Percentiles rank a stretch among this genome's conserved stretches.
Evolutionary conservation across 345 rosid species (phyloP).

Genomic region (Erodium maritimum): DNA sequence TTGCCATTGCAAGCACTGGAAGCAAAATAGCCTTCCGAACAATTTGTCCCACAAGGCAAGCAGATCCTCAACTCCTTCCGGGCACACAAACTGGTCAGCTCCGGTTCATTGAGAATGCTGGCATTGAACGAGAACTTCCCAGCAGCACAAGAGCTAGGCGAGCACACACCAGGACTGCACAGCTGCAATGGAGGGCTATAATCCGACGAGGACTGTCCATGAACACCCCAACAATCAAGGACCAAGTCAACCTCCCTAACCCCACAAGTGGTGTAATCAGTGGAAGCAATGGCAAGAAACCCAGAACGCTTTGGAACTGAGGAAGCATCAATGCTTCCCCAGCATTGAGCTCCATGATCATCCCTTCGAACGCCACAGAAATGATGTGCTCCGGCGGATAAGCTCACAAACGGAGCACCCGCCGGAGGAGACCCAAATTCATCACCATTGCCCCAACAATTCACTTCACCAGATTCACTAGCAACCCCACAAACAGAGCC

Average conservation of each 20-base stretch:
- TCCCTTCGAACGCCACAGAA: constrained; percentile 88
- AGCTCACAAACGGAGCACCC: constrained; percentile 33
- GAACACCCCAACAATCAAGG: constrained; percentile 68
- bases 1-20: constrained; percentile 59
- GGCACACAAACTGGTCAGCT: constrained; percentile 58
- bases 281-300: constrained; percentile 73
- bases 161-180: constrained; percentile 79
- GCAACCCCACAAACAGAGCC: constrained; percentile 47
- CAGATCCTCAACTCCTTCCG: constrained; percentile 63
- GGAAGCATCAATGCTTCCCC: constrained; percentile 69
- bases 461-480: constrained; percentile 33
- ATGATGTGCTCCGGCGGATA: constrained; percentile 68
- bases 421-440: constrained; percentile 16
- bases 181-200: constrained; percentile 75
- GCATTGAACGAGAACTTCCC: constrained; percentile 74
- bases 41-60: constrained; percentile 63
- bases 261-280: constrained; percentile 68
- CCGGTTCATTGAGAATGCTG: constrained; percentile 63
- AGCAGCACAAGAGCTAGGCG: constrained; percentile 37
- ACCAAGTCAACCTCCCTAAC: constrained; percentile 78
- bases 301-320: constrained; percentile 62
- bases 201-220: constrained; percentile 20
- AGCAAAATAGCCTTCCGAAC: constrained; percentile 63
- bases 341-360: constrained; percentile 69
- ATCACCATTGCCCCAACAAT: constrained; percentile 51